Conservation (phyloP, 225 moss, liverwort and hornwort species). For the Ulota crispa region DNA sequence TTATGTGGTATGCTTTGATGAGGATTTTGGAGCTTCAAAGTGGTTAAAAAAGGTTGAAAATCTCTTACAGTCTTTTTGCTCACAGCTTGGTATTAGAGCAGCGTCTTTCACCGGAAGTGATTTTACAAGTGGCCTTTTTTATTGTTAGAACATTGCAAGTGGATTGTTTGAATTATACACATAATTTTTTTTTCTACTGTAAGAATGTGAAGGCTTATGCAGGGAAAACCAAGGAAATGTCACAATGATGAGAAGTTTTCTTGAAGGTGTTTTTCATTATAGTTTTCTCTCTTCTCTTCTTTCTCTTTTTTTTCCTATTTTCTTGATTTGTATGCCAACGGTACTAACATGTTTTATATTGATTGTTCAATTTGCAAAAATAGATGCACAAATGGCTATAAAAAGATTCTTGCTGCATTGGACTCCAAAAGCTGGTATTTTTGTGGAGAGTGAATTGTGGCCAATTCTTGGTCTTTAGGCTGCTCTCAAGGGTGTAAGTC, state of each 20-base stretch:
- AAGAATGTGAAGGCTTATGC: neutral
- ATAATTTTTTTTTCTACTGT: neutral
- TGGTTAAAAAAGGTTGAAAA: too few relatives aligned
- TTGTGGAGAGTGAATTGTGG: slow-evolving; percentile 97
- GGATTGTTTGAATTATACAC: too few relatives aligned
- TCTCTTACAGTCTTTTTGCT: too few relatives aligned
- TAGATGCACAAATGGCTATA: slow-evolving; percentile 77
- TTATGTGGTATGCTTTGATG: too few relatives aligned
- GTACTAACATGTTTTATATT: neutral
- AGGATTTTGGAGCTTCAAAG: too few relatives aligned
- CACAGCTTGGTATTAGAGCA: too few relatives aligned
- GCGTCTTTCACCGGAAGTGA: too few relatives aligned
- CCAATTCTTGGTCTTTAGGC: slow-evolving; percentile 71
- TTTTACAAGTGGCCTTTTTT: too few relatives aligned
- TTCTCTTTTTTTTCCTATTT: neutral
- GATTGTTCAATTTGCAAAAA: slow-evolving; percentile 71
- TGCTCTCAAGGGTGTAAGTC: slow-evolving; percentile 63
- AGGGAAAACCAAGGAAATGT: neutral
- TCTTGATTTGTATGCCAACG: neutral
- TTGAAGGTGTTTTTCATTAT: neutral
- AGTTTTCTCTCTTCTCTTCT: neutral
- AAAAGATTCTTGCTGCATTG: slow-evolving; percentile 72
- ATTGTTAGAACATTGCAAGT: too few relatives aligned
- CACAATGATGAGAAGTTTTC: neutral
- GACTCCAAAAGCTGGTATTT: slow-evolving; percentile 77